A percentile compares a stretch with the other conserved stretches of the same genome.
These are phyloP conservation scores for Laguncularia racemosa DNA, from an alignment of 345 rosid species.

Conservation along the genomic window DNA sequence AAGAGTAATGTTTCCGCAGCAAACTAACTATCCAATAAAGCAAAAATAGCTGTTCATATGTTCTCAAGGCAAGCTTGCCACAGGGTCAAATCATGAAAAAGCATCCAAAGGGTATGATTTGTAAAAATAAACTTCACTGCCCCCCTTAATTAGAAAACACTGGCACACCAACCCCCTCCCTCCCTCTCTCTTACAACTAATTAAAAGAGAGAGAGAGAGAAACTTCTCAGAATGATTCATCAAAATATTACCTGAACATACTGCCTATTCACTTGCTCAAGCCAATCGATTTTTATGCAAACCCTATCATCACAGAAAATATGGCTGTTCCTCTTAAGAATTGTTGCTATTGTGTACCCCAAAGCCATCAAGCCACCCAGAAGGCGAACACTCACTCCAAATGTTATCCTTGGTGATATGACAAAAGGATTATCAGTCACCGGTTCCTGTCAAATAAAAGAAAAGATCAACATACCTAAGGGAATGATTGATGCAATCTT, in stretches of 20 bases:
- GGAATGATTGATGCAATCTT: neutral
- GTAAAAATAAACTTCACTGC: too few species aligned
- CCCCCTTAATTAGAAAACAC: too few species aligned
- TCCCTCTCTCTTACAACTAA: too few species aligned
- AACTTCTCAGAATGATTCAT: neutral
- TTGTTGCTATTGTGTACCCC: constrained; percentile 94
- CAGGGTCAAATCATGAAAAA: too few species aligned
- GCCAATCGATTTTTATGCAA: constrained; percentile 88
- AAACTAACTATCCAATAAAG: too few species aligned
- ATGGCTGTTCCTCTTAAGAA: constrained; percentile 94
- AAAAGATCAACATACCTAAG: neutral
- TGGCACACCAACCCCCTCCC: too few species aligned
- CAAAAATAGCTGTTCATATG: too few species aligned
- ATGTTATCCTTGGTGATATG: constrained; percentile 96
- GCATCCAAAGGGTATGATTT: too few species aligned
- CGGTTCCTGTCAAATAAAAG: constrained; percentile 63
- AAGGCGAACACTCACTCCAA: constrained; percentile 96
- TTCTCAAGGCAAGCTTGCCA: too few species aligned
- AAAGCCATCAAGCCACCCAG: constrained; percentile 99
- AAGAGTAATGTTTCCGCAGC: too few species aligned
- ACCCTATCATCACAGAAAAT: constrained; percentile 72
- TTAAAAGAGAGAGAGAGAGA: neutral
- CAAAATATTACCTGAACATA: constrained; percentile 71
- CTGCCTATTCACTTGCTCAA: constrained; percentile 78
- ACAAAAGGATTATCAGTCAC: constrained; percentile 95